phyloP scores from a whole-genome alignment of 176 grass and related monocot genomes.

The Avena eriantha region DNA sequence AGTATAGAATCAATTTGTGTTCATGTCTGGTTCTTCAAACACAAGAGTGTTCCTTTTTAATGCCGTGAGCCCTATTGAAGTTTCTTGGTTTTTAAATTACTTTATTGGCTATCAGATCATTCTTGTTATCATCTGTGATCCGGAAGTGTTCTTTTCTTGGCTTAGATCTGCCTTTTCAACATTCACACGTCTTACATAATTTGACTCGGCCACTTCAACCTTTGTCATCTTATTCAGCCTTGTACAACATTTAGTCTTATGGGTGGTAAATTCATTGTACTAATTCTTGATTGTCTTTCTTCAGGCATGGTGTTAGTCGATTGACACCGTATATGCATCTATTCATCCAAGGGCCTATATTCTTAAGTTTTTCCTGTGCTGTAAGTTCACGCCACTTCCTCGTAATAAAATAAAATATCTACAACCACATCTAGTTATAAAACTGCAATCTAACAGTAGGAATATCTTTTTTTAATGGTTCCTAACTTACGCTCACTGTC shows the following conservation, averaged over 20 bases:
- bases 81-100: constrained; percentile 25
- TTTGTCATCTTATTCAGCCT: background rate
- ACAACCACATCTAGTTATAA: background rate
- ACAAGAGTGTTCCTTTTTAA: background rate
- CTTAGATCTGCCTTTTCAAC: background rate
- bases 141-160: background rate
- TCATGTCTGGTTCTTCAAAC: background rate
- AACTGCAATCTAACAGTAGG: constrained; percentile 1
- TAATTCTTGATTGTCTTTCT: constrained; percentile 33
- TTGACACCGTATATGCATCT: constrained; percentile 70
- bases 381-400: constrained; percentile 58
- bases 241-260: background rate
- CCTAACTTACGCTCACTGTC: constrained; percentile 14
- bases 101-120: constrained; percentile 6
- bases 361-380: constrained; percentile 82
- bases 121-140: constrained; percentile 2
- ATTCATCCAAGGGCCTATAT: constrained; percentile 70
- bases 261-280: constrained; percentile 13
- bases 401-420: constrained; percentile 13
- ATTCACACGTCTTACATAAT: background rate
- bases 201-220: background rate
- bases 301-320: constrained; percentile 73
- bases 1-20: background rate
- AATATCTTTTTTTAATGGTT: constrained; percentile 21
- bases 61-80: background rate